Conservation (phyloP, 2,329 filamentous ascomycete genomes). For the Colletotrichum shisoi region DNA sequence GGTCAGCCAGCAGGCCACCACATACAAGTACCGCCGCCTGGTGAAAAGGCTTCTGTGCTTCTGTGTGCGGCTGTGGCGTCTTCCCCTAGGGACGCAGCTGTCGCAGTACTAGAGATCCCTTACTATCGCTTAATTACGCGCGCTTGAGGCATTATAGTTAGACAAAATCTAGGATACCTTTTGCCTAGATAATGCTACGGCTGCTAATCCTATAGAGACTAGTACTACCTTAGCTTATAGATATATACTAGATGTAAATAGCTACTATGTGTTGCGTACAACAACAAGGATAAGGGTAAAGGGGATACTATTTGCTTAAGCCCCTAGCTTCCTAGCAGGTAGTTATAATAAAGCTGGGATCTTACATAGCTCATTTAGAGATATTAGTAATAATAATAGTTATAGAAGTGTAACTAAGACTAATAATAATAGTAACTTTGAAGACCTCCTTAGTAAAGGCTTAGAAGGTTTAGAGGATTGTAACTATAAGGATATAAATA, state of each 20-base stretch:
- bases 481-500: not conserved
- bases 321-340: not conserved
- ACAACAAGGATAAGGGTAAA: not conserved
- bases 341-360: not conserved
- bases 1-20: not conserved
- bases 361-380: not conserved
- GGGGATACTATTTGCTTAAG: not conserved
- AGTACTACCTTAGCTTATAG: not conserved
- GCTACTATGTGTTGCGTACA: not conserved
- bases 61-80: not conserved
- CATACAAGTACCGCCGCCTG: not conserved
- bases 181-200: not conserved
- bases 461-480: not conserved
- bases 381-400: not conserved
- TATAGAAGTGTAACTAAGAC: not conserved
- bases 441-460: conserved; percentile 1
- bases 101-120: not conserved
- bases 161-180: not conserved
- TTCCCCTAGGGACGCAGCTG: not conserved
- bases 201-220: not conserved
- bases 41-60: conserved; percentile 2
- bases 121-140: not conserved
- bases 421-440: not conserved
- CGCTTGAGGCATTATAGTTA: not conserved
- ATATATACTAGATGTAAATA: not conserved